These are phyloP conservation scores for Xylariaceae sp. DNA, from an alignment of 2,329 filamentous ascomycete species.

Conservation along the genomic window DNA sequence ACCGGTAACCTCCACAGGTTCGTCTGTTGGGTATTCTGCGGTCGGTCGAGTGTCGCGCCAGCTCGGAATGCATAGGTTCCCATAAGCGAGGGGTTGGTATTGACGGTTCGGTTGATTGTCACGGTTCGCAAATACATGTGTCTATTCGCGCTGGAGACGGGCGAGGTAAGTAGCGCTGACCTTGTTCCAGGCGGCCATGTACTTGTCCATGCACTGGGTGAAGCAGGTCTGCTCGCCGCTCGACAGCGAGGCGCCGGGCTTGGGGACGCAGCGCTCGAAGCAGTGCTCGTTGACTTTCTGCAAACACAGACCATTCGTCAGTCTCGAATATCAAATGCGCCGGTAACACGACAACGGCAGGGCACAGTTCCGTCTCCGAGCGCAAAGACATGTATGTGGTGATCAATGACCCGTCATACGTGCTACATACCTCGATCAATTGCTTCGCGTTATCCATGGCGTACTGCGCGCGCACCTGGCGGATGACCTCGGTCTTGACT, in stretches of 20 bases:
- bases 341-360: no score
- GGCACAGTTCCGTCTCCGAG: no score
- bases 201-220: constrained; percentile 77
- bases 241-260: constrained; percentile 62
- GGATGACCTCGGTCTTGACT: constrained; percentile 58
- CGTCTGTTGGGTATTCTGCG: not conserved
- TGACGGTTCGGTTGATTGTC: not conserved
- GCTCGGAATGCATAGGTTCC: not conserved
- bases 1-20: not conserved
- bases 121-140: not conserved
- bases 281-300: constrained; percentile 79
- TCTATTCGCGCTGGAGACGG: constrained; percentile 53
- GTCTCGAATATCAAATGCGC: not conserved
- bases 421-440: constrained; percentile 57
- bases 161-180: constrained; percentile 64
- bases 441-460: constrained; percentile 63
- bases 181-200: constrained; percentile 74
- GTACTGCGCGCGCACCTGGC: constrained; percentile 59
- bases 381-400: not conserved
- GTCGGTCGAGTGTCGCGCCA: not conserved
- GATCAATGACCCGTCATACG: constrained; percentile 25
- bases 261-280: constrained; percentile 71
- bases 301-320: not conserved
- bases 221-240: constrained; percentile 65
- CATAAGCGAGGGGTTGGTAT: not conserved